A percentile compares a stretch with the other conserved stretches of the same genome.
phyloP scores from a whole-genome alignment of 177 flowering plant species.

The Telopea speciosissima region DNA sequence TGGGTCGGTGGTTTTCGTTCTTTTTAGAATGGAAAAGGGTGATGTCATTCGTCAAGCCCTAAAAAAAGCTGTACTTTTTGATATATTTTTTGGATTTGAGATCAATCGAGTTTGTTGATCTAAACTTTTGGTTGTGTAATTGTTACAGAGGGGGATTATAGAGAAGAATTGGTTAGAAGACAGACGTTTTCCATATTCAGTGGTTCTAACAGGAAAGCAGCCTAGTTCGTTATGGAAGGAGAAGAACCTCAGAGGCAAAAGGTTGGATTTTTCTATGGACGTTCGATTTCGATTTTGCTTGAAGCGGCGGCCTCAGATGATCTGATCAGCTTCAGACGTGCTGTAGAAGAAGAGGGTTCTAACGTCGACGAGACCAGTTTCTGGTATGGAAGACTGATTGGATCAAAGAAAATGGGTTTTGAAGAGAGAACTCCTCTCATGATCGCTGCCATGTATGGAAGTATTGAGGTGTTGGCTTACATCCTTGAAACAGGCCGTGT shows the following conservation, averaged over 20 bases:
- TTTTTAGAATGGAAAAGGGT: not conserved
- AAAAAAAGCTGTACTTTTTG: not conserved
- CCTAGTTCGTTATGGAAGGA: constrained; percentile 39
- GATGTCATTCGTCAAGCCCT: too few relatives aligned
- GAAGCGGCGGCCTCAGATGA: constrained; percentile 73
- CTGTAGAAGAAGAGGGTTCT: constrained; percentile 45
- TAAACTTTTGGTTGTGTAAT: constrained; percentile 3
- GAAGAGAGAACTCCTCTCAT: constrained; percentile 58
- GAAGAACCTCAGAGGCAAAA: constrained; percentile 23
- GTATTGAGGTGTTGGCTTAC: constrained; percentile 40
- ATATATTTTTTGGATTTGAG: not conserved
- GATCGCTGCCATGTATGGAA: constrained; percentile 60
- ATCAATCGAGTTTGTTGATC: not conserved
- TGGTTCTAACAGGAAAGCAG: constrained; percentile 30
- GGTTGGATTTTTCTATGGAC: constrained; percentile 11
- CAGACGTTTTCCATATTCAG: constrained; percentile 34
- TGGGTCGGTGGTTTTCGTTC: not conserved
- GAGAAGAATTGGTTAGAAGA: not conserved
- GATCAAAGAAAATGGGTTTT: constrained; percentile 61
- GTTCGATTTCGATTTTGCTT: constrained; percentile 49
- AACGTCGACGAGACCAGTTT: constrained; percentile 47
- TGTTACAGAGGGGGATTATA: constrained; percentile 2
- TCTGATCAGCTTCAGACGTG: constrained; percentile 37
- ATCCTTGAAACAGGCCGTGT: constrained; percentile 28
- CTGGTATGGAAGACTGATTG: constrained; percentile 74